A percentile compares a stretch with the other conserved stretches of the same genome.
Evolutionary conservation across 805 yeast genomes (phyloP).

Genomic region (Ogataea trehaloabstinens): DNA sequence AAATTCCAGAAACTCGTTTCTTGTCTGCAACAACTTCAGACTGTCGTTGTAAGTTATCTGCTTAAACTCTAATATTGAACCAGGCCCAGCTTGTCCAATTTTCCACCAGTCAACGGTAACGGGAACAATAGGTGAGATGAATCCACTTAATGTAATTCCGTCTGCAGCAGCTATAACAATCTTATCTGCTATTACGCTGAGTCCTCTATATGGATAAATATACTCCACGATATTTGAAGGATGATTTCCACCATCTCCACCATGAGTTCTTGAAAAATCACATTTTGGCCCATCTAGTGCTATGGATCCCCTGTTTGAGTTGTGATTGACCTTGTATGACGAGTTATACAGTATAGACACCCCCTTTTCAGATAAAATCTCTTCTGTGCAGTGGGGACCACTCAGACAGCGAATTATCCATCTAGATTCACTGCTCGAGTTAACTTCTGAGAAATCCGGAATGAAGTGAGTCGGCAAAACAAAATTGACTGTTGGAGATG

Average conservation of each 20-base stretch:
- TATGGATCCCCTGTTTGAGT: conserved; percentile 95
- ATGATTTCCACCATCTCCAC: conserved; percentile 97
- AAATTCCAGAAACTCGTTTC: conserved; percentile 51
- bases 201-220: conserved; percentile 93
- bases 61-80: conserved; percentile 76
- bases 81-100: conserved; percentile 95
- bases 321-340: conserved; percentile 93
- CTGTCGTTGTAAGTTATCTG: conserved; percentile 75
- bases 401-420: conserved; percentile 93
- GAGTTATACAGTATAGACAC: conserved; percentile 69
- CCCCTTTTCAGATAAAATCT: conserved; percentile 76
- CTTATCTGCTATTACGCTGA: conserved; percentile 96
- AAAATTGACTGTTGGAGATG: neutral
- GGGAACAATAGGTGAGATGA: conserved; percentile 94
- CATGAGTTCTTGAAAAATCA: conserved; percentile 90
- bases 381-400: conserved; percentile 98
- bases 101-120: conserved; percentile 97
- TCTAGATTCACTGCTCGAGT: conserved; percentile 45
- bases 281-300: conserved; percentile 94
- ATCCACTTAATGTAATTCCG: conserved; percentile 97
- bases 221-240: conserved; percentile 99
- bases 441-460: conserved; percentile 56
- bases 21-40: conserved; percentile 54
- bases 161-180: conserved; percentile 95
- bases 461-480: conserved; percentile 61